Conservation (phyloP, 352 stramenopile genomes). For the Phytophthora agathidicida region DNA sequence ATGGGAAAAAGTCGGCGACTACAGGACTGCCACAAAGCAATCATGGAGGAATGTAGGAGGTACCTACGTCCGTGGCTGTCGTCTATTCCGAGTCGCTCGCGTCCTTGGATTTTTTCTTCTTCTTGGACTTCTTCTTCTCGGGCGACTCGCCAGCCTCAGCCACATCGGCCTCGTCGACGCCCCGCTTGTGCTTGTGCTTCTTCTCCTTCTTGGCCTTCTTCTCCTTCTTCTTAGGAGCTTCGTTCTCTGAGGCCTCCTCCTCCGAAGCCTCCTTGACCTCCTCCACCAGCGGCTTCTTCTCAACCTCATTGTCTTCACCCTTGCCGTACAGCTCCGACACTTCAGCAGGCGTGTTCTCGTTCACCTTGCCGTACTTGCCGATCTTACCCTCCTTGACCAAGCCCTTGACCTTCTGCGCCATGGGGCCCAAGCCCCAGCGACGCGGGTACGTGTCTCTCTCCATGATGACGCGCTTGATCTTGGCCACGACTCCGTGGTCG, state of each 20-base stretch:
- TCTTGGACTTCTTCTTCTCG: conserved; percentile 89
- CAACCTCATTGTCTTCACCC: too few species aligned
- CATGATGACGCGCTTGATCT: conserved; percentile 99
- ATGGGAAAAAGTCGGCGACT: conserved; percentile 35
- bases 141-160: conserved; percentile 66
- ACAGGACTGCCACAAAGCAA: too few species aligned
- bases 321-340: conserved; percentile 77
- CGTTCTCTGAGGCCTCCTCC: conserved; percentile 43
- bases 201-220: conserved; percentile 86
- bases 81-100: conserved; percentile 77
- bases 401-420: conserved; percentile 99
- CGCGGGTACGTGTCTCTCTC: conserved; percentile 99
- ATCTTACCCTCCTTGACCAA: conserved; percentile 96
- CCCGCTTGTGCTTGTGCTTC: conserved; percentile 85
- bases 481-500: conserved; percentile 99
- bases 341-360: conserved; percentile 82
- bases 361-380: conserved; percentile 91
- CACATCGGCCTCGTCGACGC: conserved; percentile 48
- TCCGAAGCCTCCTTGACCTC: conserved; percentile 55
- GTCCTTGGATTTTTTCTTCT: conserved; percentile 87
- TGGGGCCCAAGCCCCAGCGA: conserved; percentile 98
- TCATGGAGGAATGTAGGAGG: too few species aligned
- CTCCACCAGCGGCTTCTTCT: conserved; percentile 66
- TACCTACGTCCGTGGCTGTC: too few species aligned
- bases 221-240: conserved; percentile 58